These are phyloP conservation scores for Candida gorgasii DNA, from an alignment of 805 yeast genomes.

Conservation along the genomic window DNA sequence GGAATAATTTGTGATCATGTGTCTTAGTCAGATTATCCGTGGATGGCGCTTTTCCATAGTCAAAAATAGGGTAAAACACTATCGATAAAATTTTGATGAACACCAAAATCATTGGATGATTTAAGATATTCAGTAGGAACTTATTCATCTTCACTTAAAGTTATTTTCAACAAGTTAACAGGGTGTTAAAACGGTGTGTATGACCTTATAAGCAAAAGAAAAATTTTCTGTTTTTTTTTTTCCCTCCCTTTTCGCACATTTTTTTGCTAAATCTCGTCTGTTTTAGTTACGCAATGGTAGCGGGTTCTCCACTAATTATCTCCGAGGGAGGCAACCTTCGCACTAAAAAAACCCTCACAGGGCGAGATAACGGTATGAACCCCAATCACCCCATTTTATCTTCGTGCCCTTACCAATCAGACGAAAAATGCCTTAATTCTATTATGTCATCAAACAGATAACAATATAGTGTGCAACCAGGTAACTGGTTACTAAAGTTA, in stretches of 20 bases:
- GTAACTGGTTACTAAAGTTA: no score
- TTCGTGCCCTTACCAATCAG: background rate
- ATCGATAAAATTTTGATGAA: slow-evolving; percentile 12
- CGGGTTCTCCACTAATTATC: no score
- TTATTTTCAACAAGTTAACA: background rate
- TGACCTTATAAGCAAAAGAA: background rate
- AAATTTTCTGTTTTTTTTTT: slow-evolving; percentile 5
- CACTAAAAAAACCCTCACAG: no score
- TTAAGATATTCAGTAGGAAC: slow-evolving; percentile 2
- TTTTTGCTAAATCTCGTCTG: no score
- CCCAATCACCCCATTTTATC: background rate
- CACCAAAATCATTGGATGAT: slow-evolving; percentile 12
- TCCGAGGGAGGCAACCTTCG: no score
- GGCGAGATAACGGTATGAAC: no score
- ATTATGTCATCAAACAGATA: slow-evolving; percentile 2
- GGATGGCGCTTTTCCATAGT: background rate
- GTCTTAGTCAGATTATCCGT: background rate
- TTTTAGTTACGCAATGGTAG: no score
- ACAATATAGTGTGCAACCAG: background rate
- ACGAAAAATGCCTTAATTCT: background rate
- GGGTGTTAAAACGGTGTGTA: background rate
- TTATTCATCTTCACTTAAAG: slow-evolving; percentile 4
- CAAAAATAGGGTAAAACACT: slow-evolving; percentile 4
- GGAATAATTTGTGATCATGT: slow-evolving; percentile 8
- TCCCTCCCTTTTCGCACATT: slow-evolving; percentile 3